phyloP scores from a whole-genome alignment of 2,329 filamentous ascomycete species.

The Chaetomium sp. region DNA sequence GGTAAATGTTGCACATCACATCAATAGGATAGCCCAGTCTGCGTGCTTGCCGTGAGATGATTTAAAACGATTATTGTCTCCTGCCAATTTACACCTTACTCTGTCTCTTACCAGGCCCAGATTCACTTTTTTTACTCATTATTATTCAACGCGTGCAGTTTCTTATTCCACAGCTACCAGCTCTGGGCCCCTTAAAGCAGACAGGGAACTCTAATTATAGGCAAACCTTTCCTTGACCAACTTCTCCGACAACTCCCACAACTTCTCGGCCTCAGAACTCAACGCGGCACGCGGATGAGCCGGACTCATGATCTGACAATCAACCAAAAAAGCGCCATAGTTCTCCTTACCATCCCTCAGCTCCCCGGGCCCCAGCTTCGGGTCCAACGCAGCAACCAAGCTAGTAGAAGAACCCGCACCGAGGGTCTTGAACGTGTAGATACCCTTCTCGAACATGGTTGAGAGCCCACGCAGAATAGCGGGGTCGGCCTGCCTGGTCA shows the following conservation, averaged over 20 bases:
- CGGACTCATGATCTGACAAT: constrained; percentile 1
- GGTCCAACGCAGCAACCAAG: background rate
- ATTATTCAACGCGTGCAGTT: no score
- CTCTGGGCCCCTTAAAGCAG: no score
- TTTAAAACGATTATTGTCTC: no score
- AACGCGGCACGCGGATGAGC: background rate
- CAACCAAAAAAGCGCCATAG: background rate
- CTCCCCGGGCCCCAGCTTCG: background rate
- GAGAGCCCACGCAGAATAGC: background rate
- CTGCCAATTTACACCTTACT: no score
- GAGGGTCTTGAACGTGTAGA: background rate
- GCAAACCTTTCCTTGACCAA: constrained; percentile 1
- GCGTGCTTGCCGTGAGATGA: no score
- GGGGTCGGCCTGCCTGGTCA: background rate
- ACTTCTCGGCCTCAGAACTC: background rate
- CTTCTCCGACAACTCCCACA: constrained; percentile 5
- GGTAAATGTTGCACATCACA: no score
- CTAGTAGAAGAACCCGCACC: background rate
- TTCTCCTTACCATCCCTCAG: background rate
- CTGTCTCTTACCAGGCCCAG: no score
- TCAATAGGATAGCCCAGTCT: no score
- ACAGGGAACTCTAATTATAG: no score
- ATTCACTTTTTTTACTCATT: no score
- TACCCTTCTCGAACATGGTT: background rate
- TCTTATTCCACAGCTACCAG: no score